A percentile compares a stretch with the other conserved stretches of the same genome.
Conservation (phyloP, 1,284 basidiomycete genomes). For the Rhodotorula sp. region DNA sequence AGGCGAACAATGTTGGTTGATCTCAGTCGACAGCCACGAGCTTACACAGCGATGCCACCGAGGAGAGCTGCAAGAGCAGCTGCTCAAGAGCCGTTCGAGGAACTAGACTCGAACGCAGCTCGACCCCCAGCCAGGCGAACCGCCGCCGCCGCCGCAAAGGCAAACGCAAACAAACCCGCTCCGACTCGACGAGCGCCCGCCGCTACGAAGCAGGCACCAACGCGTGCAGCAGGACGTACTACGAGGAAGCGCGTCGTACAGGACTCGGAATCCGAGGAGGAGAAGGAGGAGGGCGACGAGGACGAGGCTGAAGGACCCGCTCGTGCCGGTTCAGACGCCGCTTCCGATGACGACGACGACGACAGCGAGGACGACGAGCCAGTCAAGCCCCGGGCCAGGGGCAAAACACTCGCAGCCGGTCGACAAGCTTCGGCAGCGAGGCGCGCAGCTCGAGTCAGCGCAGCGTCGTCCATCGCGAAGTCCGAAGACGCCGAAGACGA, state of each 20-base stretch:
- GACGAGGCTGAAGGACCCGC: neutral
- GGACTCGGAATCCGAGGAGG: neutral
- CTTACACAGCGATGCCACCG: neutral
- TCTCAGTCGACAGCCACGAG: too few species aligned
- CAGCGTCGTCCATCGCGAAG: neutral
- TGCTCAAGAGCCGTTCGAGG: neutral
- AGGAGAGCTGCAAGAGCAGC: neutral
- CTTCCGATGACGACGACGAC: neutral
- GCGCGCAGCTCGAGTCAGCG: neutral
- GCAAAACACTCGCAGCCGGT: neutral
- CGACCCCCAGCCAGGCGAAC: neutral
- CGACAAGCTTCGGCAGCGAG: neutral
- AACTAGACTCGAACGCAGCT: neutral
- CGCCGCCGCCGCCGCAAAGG: neutral
- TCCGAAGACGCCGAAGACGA: slow-evolving; percentile 23
- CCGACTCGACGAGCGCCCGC: neutral
- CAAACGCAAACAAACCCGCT: neutral
- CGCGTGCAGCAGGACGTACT: neutral
- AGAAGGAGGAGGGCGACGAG: neutral
- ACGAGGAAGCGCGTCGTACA: too few species aligned
- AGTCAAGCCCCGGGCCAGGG: neutral
- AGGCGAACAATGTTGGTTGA: too few species aligned
- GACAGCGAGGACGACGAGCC: slow-evolving; percentile 1
- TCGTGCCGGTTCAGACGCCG: too few species aligned
- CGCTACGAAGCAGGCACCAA: neutral